phyloP scores from a whole-genome alignment of 2,329 filamentous ascomycete species.

The Rhinocladiella similis region DNA sequence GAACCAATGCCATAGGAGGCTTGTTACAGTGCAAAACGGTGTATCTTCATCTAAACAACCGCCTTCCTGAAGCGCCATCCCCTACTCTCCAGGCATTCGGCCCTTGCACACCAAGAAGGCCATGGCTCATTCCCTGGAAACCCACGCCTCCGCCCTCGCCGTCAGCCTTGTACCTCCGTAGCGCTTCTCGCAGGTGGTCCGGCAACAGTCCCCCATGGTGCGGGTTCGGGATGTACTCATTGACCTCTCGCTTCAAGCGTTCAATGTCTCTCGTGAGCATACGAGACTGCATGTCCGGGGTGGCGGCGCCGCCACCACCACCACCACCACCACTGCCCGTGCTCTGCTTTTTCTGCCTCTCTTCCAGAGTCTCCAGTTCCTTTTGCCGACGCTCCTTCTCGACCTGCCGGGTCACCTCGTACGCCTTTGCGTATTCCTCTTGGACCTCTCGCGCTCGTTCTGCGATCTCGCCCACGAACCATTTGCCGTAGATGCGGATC shows the following conservation, averaged over 20 bases:
- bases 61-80: conserved; percentile 38
- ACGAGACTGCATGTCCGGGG: conserved; percentile 23
- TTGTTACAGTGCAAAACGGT: too few relatives aligned
- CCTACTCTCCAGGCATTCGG: conserved; percentile 42
- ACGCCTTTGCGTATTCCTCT: conserved; percentile 49
- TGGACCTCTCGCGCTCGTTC: conserved; percentile 66
- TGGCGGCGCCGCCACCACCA: background rate
- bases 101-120: conserved; percentile 45
- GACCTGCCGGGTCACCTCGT: conserved; percentile 53
- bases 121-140: conserved; percentile 48
- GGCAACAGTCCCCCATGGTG: conserved; percentile 50
- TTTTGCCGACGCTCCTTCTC: conserved; percentile 59
- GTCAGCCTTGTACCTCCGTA: conserved; percentile 50
- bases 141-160: conserved; percentile 50
- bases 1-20: too few relatives aligned
- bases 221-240: conserved; percentile 39
- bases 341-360: conserved; percentile 34
- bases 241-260: conserved; percentile 34
- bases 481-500: conserved; percentile 65
- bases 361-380: conserved; percentile 48
- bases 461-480: conserved; percentile 66
- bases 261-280: conserved; percentile 27
- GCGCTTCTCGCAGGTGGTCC: conserved; percentile 50
- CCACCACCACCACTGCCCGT: background rate
- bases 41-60: conserved; percentile 42